Base-by-base conservation (phyloP, 106 monocot genomes). In the Acorus gramineus region DNA sequence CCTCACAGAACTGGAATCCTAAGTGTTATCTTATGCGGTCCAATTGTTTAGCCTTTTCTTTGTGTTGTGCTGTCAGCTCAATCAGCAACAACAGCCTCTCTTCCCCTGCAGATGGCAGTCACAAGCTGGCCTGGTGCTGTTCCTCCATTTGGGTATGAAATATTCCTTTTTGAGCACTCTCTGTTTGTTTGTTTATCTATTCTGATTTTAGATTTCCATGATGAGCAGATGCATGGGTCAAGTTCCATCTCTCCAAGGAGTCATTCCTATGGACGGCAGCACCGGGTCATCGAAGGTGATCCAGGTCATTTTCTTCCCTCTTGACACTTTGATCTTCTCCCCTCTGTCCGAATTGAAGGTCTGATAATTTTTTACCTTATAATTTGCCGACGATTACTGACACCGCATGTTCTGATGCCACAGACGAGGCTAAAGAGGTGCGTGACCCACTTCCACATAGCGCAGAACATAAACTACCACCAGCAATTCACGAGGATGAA, bases 381-480 rank as follows among this genome's bases (percentile, higher is more conserved):
- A 8, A 4, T 3, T 8, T 42, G 46, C 47, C 52, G 47, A n/a
- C 2, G 63, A 6, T 71, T 76, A 68, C 79, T 78, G 81, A 60
- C 73, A 2, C 66, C 71, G 0, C 14, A 69, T 8, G 74, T 86
- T 28, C 13, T 73, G 58, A 63, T 82, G 1, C 78, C 74, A 3
- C 74, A 64, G 14, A 52, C 65, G 2, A 76, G 81, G 4, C 78
- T 68, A 56, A 98, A 83, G 74, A 76, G 82, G 42, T 91, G 96
- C 53, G 87, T 81, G 0, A 91, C 91, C 3, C 96, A 98, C 52
- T 83, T 69, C 63, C 88, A 83, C 80, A 88, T 98, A 8, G 96
- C 96, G 2, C 78, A 88, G 74, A 82, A 69, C 53, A 91, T 98
- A 56, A 46, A 70, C 11, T 87, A 75, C 65, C 77, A 93, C 65